A percentile compares a stretch with the other conserved stretches of the same genome.
Conservation (phyloP, 2,329 filamentous ascomycete species). For the Trichoderma afroharzianum region DNA sequence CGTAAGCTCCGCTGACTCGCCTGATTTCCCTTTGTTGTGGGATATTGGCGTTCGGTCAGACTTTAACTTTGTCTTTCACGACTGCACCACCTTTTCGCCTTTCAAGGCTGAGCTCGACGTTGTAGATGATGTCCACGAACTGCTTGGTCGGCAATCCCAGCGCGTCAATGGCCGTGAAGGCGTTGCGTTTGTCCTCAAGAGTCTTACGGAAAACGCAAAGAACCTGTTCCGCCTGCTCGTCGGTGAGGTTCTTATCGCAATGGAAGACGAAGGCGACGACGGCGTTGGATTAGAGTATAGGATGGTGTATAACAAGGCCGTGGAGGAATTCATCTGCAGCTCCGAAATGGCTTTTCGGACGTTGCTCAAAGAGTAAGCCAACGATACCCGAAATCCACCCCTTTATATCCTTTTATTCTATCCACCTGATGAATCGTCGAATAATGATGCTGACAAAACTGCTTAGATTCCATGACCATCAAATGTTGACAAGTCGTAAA, state of each 20-base stretch:
- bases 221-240: slow-evolving; percentile 82
- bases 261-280: slow-evolving; percentile 56
- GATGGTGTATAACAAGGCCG: slow-evolving; percentile 88
- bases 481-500: slow-evolving; percentile 89
- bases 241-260: slow-evolving; percentile 72
- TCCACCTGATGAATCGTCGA: background rate
- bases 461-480: slow-evolving; percentile 84
- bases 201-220: slow-evolving; percentile 86
- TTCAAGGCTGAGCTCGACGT: slow-evolving; percentile 72
- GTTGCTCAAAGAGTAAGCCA: slow-evolving; percentile 77
- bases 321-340: slow-evolving; percentile 94
- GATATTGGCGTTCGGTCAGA: slow-evolving; percentile 78
- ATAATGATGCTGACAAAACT: background rate
- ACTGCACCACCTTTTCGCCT: slow-evolving; percentile 83
- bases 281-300: slow-evolving; percentile 81
- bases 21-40: slow-evolving; percentile 85
- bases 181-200: slow-evolving; percentile 84
- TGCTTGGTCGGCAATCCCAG: slow-evolving; percentile 76
- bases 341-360: slow-evolving; percentile 95
- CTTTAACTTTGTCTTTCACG: slow-evolving; percentile 87
- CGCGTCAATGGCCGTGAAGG: slow-evolving; percentile 86
- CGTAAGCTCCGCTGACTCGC: slow-evolving; percentile 79
- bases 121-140: slow-evolving; percentile 84
- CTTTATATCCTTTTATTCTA: background rate
- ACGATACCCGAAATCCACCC: background rate